These are phyloP conservation scores for Vitis vinifera DNA, from an alignment of 164 flowering plant species.

Conservation along the genomic window ASM3070453v1 NC_081817.1:5976001-5976500, in stretches of 20 bases:
- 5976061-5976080: slow-evolving; percentile 82
- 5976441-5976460: no score
- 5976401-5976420: no score
- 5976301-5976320: neutral
- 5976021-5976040: slow-evolving; percentile 67
- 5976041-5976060: slow-evolving; percentile 91
- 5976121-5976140: slow-evolving; percentile 90
- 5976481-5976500: no score
- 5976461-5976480: no score
- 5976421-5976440: no score
- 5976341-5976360: neutral
- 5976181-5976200: slow-evolving; percentile 5
- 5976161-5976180: slow-evolving; percentile 56
- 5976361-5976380: neutral
- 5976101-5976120: slow-evolving; percentile 87
- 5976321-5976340: neutral
- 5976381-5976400: no score
- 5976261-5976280: no score
- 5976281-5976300: neutral
- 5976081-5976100: slow-evolving; percentile 82
- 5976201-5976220: neutral
- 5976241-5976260: neutral
- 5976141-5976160: slow-evolving; percentile 96
- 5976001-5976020: no score
- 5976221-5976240: neutral